Conservation (phyloP, 176 grass and related monocot genomes). For the Ensete ventricosum region DNA sequence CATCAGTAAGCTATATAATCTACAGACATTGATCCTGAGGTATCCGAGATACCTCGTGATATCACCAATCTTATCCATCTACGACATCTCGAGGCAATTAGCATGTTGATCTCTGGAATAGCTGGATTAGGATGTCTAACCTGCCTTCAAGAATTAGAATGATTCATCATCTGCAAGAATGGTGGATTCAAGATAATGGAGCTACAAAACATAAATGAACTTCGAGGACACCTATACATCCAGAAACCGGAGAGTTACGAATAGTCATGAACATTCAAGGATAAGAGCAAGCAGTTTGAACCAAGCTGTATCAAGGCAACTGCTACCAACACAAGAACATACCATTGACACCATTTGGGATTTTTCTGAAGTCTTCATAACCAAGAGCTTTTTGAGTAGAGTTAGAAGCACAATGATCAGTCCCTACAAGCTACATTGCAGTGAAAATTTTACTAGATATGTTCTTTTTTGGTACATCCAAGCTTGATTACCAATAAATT, state of each 20-base stretch:
- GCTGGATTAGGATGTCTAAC: slow-evolving; percentile 45
- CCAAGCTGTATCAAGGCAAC: background rate
- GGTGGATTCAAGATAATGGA: slow-evolving; percentile 52
- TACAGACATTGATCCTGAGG: slow-evolving; percentile 50
- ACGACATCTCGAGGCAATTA: slow-evolving; percentile 39
- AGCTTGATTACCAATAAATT: background rate
- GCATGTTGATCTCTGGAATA: slow-evolving; percentile 32
- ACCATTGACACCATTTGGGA: slow-evolving; percentile 95
- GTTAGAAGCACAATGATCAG: slow-evolving; percentile 93
- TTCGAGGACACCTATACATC: slow-evolving; percentile 44
- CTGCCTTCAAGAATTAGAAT: slow-evolving; percentile 48
- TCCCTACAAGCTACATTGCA: slow-evolving; percentile 80
- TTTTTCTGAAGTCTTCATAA: slow-evolving; percentile 79
- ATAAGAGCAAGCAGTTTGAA: slow-evolving; percentile 19
- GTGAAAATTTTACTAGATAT: slow-evolving; percentile 7
- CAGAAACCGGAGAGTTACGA: slow-evolving; percentile 40
- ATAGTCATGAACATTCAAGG: slow-evolving; percentile 23
- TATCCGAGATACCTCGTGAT: slow-evolving; percentile 36
- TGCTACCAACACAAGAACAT: slow-evolving; percentile 5
- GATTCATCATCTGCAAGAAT: slow-evolving; percentile 46
- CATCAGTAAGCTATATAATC: slow-evolving; percentile 41
- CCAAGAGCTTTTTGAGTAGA: slow-evolving; percentile 93
- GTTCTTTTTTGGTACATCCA: slow-evolving; percentile 3
- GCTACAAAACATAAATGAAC: slow-evolving; percentile 36
- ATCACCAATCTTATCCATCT: slow-evolving; percentile 58